phyloP scores from a whole-genome alignment of 495 filamentous ascomycete genomes.

The Staphylotrichum longicolle region DNA sequence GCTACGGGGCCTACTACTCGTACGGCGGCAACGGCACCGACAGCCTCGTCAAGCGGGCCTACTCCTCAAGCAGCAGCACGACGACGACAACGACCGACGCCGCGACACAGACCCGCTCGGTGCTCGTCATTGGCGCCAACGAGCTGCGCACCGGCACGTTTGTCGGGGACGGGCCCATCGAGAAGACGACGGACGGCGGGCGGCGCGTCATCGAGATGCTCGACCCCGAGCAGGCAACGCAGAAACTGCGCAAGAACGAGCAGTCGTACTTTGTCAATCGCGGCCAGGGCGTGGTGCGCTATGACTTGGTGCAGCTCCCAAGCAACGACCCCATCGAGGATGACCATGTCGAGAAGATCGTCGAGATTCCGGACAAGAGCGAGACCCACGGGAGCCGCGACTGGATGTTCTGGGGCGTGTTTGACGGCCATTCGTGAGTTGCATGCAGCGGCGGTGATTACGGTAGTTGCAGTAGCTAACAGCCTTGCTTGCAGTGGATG shows the following conservation, averaged over 20 bases:
- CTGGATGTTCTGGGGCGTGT: constrained; percentile 99
- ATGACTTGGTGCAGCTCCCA: constrained; percentile 91
- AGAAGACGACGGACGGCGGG: constrained; percentile 78
- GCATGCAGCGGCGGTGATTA: background rate
- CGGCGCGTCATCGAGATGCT: constrained; percentile 89
- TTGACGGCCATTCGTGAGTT: constrained; percentile 89
- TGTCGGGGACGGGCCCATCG: constrained; percentile 76
- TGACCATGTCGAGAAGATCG: constrained; percentile 95
- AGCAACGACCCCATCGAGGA: constrained; percentile 99
- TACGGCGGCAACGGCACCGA: constrained; percentile 38
- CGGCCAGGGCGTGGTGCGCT: constrained; percentile 87
- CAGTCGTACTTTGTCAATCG: constrained; percentile 88
- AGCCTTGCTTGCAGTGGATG: constrained; percentile 63
- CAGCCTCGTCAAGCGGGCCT: constrained; percentile 31
- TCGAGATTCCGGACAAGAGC: constrained; percentile 65
- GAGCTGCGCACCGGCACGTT: constrained; percentile 79
- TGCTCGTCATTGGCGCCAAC: constrained; percentile 77
- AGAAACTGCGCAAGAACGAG: constrained; percentile 83
- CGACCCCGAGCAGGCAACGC: constrained; percentile 89
- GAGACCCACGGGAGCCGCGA: constrained; percentile 62
- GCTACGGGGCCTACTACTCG: constrained; percentile 52
- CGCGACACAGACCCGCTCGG: constrained; percentile 42
- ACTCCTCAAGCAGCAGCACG: constrained; percentile 20
- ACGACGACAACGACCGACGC: constrained; percentile 24
- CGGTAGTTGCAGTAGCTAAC: constrained; percentile 9